Conservation (phyloP, 495 filamentous ascomycete species). For the Friedmanniomyces simplex region DNA sequence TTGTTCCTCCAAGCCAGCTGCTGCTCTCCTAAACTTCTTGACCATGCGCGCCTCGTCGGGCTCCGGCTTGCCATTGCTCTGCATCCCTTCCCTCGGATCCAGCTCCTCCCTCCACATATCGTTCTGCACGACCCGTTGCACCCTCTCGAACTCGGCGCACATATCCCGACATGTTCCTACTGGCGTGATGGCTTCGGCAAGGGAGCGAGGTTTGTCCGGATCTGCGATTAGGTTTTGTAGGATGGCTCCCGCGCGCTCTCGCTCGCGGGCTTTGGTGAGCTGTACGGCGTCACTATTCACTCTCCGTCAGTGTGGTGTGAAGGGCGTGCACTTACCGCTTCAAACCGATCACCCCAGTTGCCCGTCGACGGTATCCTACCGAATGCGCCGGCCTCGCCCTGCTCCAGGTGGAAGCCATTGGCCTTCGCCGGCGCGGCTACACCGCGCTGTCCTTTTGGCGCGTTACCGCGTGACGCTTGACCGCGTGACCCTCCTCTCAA, state of each 20-base stretch:
- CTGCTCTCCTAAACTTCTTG: slow-evolving; percentile 81
- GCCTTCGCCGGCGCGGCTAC: neutral
- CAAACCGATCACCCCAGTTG: slow-evolving; percentile 14
- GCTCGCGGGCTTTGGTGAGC: slow-evolving; percentile 56
- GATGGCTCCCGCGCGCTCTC: slow-evolving; percentile 59
- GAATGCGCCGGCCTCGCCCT: neutral
- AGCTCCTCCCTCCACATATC: slow-evolving; percentile 45
- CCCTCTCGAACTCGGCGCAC: slow-evolving; percentile 85
- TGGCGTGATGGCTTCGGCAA: slow-evolving; percentile 77
- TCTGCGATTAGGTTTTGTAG: slow-evolving; percentile 72
- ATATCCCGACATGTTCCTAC: slow-evolving; percentile 84
- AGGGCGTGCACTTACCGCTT: slow-evolving; percentile 13
- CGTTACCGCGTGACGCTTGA: neutral
- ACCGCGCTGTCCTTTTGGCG: neutral
- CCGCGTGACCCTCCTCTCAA: neutral
- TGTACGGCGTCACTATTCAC: slow-evolving; percentile 18
- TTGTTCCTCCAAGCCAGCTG: slow-evolving; percentile 84
- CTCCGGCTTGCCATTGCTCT: slow-evolving; percentile 31
- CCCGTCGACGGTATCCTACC: slow-evolving; percentile 4
- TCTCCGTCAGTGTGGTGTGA: slow-evolving; percentile 10
- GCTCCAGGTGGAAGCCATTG: slow-evolving; percentile 1
- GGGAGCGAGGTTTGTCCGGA: slow-evolving; percentile 67
- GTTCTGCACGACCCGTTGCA: slow-evolving; percentile 60
- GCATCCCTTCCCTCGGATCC: slow-evolving; percentile 27
- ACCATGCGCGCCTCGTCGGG: slow-evolving; percentile 53